Evolutionary conservation across 768 basidiomycete genomes (phyloP), one percentile per base, ranked within the genome.

Genomic region (Tylopilus vinaceipallidus): DNA sequence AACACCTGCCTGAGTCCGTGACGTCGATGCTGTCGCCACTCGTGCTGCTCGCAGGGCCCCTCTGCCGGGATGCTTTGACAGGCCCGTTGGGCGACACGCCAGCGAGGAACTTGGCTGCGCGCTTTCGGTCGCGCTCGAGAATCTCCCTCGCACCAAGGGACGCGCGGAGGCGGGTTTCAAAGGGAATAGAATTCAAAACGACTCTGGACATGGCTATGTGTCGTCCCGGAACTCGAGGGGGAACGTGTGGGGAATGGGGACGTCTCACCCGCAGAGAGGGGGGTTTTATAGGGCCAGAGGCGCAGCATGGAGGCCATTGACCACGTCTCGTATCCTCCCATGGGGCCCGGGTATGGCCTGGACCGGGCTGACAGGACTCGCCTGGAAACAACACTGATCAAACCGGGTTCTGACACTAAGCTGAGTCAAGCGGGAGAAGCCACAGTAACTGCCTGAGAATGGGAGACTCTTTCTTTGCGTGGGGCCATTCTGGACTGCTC

Each of bases 51-150:
- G 26, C 23, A 22, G 12, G 7, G 45, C 48, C 62, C 29, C 47
- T 62, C 35, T 57, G 63, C 40, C 56, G 55, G 24, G 61, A 61
- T 26, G 56, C 46, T 44, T 70, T 62, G 24, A 59, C 57, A 12
- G 82, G 82, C 14, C 82, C 80, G 50, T 82, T 79, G 0, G 80
- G 75, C 46, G 79, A 76, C 35, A 78, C 33, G 20, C 80, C 81
- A 23, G 72, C 67, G n/a, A 81, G 58, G 55, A 84, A 55, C 70
- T 80, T 84, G 64, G 73, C 64, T 11, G 82, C 81, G 14, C 83
- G 76, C 38, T 73, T 72, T 52, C 71, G 68, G 63, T 84, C 81
- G 60, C 76, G 75, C 24, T 76, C 72, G 39, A 83, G 64, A 54
- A 83, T 70, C 29, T 78, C 71, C 57, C 65, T 72, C 16, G 73